Evolutionary conservation across 495 filamentous ascomycete genomes (phyloP), one percentile per base, ranked within the genome.

Genomic region (Penicillium desertorum): DNA sequence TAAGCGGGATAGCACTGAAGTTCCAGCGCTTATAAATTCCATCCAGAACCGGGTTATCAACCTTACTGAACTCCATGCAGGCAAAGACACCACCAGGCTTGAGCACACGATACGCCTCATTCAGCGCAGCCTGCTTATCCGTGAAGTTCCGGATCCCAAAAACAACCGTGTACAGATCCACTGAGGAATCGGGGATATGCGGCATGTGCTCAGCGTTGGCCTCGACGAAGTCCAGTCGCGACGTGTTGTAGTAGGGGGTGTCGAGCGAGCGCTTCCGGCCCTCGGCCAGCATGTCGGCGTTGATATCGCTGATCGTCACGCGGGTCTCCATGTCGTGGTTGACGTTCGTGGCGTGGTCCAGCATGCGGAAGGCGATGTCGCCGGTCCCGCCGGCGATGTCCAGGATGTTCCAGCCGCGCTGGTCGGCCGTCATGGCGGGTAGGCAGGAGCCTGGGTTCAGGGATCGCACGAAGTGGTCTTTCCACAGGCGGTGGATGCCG

Each of bases 111-210:
- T 82, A 84, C 0, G 94, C 94, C 65, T 96, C 90, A 7, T 79
- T 65, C 25, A 98, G 76, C 0, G 95, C 94, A 0, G 78, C 79
- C 54, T 86, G 83, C 68, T 96, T 94, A 73, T 92, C 79, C 47
- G 88, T 92, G 77, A 98, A 98, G 73, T 98, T 98, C 45, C 94
- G 85, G 71, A 98, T 96, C 32, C 94, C 94, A 67, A 98, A 98
- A 4, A 96, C 94, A 8, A 98, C 93, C 2, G 94, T 98, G 77
- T 98, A 98, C 8, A 98, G 80, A 70, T 98, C 94, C 36, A 97
- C 74, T 9, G 78, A 84, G 62, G 79, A 73, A 56, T 76, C 69
- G 0, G 84, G 79, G 51, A 97, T 82, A 25, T 80, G 79, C 19
- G 81, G 74, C 46, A 97, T 80, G 54, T 83, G 71, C 57, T 97